phyloP scores from a whole-genome alignment of 257 asterid genomes.

The Verbascum thapsus region DNA sequence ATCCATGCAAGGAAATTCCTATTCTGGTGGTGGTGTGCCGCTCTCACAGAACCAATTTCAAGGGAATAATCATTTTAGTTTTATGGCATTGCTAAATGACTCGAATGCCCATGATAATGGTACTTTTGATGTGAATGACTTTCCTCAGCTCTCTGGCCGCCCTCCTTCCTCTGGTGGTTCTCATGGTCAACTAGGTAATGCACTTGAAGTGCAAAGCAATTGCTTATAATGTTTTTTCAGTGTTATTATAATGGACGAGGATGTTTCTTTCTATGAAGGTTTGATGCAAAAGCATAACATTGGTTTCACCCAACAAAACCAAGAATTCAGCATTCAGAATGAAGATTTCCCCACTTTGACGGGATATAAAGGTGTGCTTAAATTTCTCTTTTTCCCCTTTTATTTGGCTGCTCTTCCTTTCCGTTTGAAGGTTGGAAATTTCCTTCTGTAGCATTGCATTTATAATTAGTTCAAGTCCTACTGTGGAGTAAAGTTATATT shows the following conservation, averaged over 20 bases:
- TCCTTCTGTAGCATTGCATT: not conserved
- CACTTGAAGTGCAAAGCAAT: slow-evolving; percentile 7
- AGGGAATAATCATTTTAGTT: slow-evolving; percentile 62
- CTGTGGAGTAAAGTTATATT: not conserved
- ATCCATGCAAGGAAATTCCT: slow-evolving; percentile 75
- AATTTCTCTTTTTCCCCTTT: slow-evolving; percentile 17
- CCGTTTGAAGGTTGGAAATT: slow-evolving; percentile 4
- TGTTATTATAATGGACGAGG: slow-evolving; percentile 20
- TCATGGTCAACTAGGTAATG: slow-evolving; percentile 77
- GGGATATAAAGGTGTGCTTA: slow-evolving; percentile 80
- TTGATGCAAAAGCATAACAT: slow-evolving; percentile 72
- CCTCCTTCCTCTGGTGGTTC: slow-evolving; percentile 80
- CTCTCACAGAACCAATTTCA: slow-evolving; percentile 80
- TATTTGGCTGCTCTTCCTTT: not conserved
- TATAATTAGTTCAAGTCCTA: not conserved
- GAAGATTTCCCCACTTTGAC: slow-evolving; percentile 98
- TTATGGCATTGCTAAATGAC: slow-evolving; percentile 68
- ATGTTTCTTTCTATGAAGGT: slow-evolving; percentile 58
- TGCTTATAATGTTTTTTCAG: slow-evolving; percentile 4
- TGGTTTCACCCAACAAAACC: slow-evolving; percentile 81
- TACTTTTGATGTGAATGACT: slow-evolving; percentile 80
- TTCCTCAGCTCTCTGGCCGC: slow-evolving; percentile 85
- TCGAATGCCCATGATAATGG: slow-evolving; percentile 64
- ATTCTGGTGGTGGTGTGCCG: slow-evolving; percentile 74
- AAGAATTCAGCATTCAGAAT: slow-evolving; percentile 93